Evolutionary conservation across 2,329 filamentous ascomycete species (phyloP).

Genomic region (Madurella mycetomatis): DNA sequence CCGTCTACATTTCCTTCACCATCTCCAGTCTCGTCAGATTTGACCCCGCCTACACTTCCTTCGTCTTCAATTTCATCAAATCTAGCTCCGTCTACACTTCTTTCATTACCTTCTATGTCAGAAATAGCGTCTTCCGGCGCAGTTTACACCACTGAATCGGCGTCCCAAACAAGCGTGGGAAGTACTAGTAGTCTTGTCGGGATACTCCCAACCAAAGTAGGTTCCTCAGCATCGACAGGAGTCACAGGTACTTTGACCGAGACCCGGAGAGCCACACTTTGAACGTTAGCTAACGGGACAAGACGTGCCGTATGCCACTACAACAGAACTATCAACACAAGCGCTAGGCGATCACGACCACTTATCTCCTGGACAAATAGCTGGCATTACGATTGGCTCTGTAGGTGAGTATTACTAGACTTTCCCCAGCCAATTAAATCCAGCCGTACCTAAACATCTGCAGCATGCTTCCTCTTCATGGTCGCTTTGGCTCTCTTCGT

Average conservation of each 20-base stretch:
- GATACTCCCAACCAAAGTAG: background rate
- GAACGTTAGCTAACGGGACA: background rate
- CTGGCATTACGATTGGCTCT: background rate
- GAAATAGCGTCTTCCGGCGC: background rate
- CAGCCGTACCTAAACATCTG: background rate
- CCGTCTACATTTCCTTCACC: background rate
- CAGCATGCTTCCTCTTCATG: background rate
- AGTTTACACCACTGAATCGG: background rate
- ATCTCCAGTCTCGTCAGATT: background rate
- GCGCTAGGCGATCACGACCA: background rate
- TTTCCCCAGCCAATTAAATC: background rate
- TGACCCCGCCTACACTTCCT: background rate
- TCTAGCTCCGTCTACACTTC: background rate
- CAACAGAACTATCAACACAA: background rate
- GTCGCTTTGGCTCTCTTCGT: background rate
- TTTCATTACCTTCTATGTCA: background rate
- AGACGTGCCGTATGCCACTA: background rate
- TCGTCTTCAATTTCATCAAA: background rate
- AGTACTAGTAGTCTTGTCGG: background rate
- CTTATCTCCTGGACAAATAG: constrained; percentile 1
- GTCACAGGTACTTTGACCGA: background rate
- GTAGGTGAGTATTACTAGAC: background rate
- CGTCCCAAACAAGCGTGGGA: background rate
- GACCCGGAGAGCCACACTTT: background rate
- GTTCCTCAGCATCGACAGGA: background rate